Base-by-base conservation (phyloP, 2,329 filamentous ascomycete species). In the Cercospora canescens region DNA sequence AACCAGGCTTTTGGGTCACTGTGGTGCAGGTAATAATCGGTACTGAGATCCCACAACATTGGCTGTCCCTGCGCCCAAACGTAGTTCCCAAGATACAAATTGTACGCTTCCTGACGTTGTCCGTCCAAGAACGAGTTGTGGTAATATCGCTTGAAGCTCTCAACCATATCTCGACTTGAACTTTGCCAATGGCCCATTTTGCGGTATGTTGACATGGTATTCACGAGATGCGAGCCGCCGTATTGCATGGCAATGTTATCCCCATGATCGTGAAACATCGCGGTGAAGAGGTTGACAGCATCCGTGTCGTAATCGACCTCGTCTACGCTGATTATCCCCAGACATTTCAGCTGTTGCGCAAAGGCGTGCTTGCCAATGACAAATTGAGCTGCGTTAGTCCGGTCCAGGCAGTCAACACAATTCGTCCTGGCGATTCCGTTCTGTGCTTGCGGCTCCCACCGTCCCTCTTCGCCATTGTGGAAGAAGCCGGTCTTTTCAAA, bases 121-220 rank as follows among this genome's bases (percentile, higher is more conserved):
- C 91, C 94, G 78, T 99, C 95, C 8, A 99, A 86, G 77, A 99
- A 99, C 0, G 94, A 96, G 76, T 99, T 99, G 81, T 98, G 97
- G 79, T 99, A 99, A 78, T 98, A 99, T 30, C 95, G 88, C 79
- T 98, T 99, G 83, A 99, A 97, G 77, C 93, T 97, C 80, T 99
- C 95, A 24, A 99, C 94, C 94, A 99, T 98, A 78, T 99, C 95
- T 71, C 95, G 87, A 2, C 94, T 97, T 78, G 97, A 93, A 73
- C 93, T 97, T 26, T 93, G 96, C 95, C 95, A 99, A 77, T 98
- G 94, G 72, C 98, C 98, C 77, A 97, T 96, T 80, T 98, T 98
- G 64, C 95, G 91, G 78, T 99, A 99, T 4, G 95, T 99, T 71
- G 96, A 94, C 94, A 99, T 98, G 0, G 95, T 99, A 77, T 99